These are phyloP conservation scores for Penicillium sp. DNA, from an alignment of 2,329 filamentous ascomycete species.

Conservation along the genomic window DNA sequence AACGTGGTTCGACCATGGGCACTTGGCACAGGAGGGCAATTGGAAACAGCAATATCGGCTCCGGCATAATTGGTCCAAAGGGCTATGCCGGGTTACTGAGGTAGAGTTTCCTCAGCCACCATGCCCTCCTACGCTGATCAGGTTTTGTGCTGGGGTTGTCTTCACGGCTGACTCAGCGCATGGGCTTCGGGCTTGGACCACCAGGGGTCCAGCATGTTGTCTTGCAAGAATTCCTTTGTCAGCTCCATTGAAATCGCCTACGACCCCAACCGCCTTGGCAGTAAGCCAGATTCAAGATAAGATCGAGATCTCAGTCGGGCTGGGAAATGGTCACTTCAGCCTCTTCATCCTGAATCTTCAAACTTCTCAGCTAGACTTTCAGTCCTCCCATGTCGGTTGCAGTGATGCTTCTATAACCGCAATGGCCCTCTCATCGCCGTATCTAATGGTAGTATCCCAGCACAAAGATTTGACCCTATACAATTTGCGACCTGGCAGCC, in stretches of 20 bases:
- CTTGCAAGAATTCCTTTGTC: slow-evolving; percentile 50
- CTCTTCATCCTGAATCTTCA: slow-evolving; percentile 61
- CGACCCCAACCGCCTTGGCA: slow-evolving; percentile 53
- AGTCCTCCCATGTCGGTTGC: slow-evolving; percentile 61
- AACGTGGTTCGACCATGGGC: slow-evolving; percentile 61
- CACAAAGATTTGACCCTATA: slow-evolving; percentile 75
- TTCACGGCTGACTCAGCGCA: slow-evolving; percentile 68
- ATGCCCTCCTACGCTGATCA: slow-evolving; percentile 66
- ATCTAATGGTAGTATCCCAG: slow-evolving; percentile 73
- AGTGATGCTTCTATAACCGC: slow-evolving; percentile 65
- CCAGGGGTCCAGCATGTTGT: slow-evolving; percentile 59
- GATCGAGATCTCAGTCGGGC: slow-evolving; percentile 66
- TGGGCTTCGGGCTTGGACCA: slow-evolving; percentile 76
- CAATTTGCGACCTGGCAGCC: slow-evolving; percentile 47
- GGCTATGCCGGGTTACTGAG: slow-evolving; percentile 76
- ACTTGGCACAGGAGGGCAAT: slow-evolving; percentile 56
- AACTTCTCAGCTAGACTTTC: slow-evolving; percentile 44
- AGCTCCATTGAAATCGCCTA: slow-evolving; percentile 55
- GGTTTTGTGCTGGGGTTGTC: slow-evolving; percentile 71
- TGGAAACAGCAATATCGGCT: slow-evolving; percentile 91
- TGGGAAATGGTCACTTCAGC: slow-evolving; percentile 67
- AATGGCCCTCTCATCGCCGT: slow-evolving; percentile 70
- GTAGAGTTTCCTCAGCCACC: slow-evolving; percentile 60
- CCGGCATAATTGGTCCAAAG: slow-evolving; percentile 85
- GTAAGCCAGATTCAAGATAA: slow-evolving; percentile 44